phyloP scores from a whole-genome alignment of 306 rosid species.

The Cucurbita argyrosperma region DNA sequence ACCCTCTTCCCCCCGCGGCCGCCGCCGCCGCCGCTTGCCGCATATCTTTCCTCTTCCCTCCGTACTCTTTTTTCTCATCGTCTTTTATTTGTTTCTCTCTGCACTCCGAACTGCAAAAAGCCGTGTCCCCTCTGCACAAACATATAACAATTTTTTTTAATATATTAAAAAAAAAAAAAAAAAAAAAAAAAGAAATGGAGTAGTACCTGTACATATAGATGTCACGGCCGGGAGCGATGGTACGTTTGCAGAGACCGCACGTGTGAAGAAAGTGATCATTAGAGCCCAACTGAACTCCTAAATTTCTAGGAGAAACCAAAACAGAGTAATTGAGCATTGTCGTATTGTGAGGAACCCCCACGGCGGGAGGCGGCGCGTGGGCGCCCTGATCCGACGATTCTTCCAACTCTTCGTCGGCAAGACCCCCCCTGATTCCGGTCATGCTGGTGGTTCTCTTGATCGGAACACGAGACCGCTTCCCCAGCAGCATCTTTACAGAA shows the following conservation, averaged over 20 bases:
- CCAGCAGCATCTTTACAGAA: background rate
- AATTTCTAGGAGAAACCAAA: background rate
- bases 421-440: slow-evolving; percentile 2
- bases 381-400: background rate
- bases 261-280: slow-evolving; percentile 5
- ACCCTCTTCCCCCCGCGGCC: background rate
- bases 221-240: background rate
- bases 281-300: background rate
- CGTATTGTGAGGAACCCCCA: background rate
- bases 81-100: slow-evolving; percentile 69
- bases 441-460: slow-evolving; percentile 8
- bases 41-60: background rate
- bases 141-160: background rate
- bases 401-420: background rate
- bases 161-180: background rate
- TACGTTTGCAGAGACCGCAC: slow-evolving; percentile 1
- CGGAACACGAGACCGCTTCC: slow-evolving; percentile 1
- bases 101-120: slow-evolving; percentile 87
- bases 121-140: slow-evolving; percentile 68
- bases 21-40: background rate
- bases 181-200: background rate
- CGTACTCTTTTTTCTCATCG: slow-evolving; percentile 37
- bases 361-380: background rate
- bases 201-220: slow-evolving; percentile 1
- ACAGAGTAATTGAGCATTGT: background rate